Base-by-base conservation (phyloP, 2,329 filamentous ascomycete genomes). In the Aureobasidium melanogenum region DNA sequence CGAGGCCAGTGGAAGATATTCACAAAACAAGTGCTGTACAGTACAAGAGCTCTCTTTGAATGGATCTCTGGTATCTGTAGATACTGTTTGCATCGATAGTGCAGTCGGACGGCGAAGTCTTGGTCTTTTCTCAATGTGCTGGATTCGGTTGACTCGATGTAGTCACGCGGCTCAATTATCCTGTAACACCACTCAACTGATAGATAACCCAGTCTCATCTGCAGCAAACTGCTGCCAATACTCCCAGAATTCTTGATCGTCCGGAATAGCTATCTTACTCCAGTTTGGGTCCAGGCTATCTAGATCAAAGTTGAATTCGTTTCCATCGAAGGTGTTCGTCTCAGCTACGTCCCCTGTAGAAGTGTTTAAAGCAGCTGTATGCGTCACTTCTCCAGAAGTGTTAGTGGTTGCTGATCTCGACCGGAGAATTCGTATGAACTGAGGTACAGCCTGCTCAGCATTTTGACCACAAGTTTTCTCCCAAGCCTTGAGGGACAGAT, bases 401-500 rank as follows among this genome's bases (percentile, higher is more conserved):
- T 1, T 17, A 5, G 15, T 12, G 0, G 8, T 15, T 4, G 34
- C 2, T n/a, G 9, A 10, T 12, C 34, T 51, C 4, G 44, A 17
- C 5, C 19, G 34, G 3, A 50, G 36, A 5, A 22, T 6, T 24
- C 17, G n/a, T 22, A 60, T 48, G 17, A 58, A 58, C 12, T 17
- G 43, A 14, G 55, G 55, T 19, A 9, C 22, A 44, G 14, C 17
- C 8, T n/a, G 24, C 43, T 30, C 24, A 1, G 6, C 14, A 15
- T 30, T 7, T 5, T 5, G 19, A 5, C 22, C 22, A 24, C 3
- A 39, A 3, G 32, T 34, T 1, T 34, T 58, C 8, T 39, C 32
- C 76, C 77, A 81, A 1, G 78, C 75, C 59, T 75, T 77, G 1
- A 80, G 63, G 1, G 74, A 74, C 22, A 81, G 66, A 50, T 73